phyloP scores from a whole-genome alignment of 441 rosid genomes.

The Pelargonium fulgidum region DNA sequence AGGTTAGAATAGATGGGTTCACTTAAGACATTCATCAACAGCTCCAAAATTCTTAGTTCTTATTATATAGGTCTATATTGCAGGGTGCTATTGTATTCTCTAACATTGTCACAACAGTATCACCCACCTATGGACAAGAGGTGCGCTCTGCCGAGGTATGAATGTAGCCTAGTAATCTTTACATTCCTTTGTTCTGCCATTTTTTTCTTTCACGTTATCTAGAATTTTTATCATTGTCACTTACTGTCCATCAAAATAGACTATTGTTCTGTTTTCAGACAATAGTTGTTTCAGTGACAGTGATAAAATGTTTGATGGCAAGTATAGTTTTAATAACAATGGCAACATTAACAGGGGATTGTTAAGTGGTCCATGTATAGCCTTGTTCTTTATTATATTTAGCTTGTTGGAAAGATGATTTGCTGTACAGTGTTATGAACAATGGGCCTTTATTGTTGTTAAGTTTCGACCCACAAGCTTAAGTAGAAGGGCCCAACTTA shows the following conservation, averaged over 20 bases:
- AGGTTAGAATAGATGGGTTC: conserved; percentile 37
- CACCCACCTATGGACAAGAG: conserved; percentile 93
- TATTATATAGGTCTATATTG: conserved; percentile 20
- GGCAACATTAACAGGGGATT: background rate
- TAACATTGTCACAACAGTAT: conserved; percentile 91
- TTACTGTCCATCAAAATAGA: too few relatives aligned
- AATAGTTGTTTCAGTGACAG: background rate
- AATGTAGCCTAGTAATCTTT: conserved; percentile 13
- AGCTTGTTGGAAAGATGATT: too few relatives aligned
- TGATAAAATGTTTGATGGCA: background rate
- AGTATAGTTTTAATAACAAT: background rate
- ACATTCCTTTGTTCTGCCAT: background rate
- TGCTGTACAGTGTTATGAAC: too few relatives aligned
- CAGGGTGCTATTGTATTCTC: conserved; percentile 97
- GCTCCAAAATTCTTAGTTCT: conserved; percentile 7
- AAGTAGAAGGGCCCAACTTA: too few relatives aligned
- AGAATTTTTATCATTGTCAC: too few relatives aligned
- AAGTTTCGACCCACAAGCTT: too few relatives aligned
- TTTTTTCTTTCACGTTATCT: background rate
- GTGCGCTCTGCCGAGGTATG: conserved; percentile 86
- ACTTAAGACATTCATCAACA: background rate
- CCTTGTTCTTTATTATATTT: too few relatives aligned
- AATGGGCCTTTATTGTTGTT: too few relatives aligned
- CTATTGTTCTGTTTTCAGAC: too few relatives aligned
- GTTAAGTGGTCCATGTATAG: background rate